phyloP scores from a whole-genome alignment of 108 stramenopile genomes.

The Skeletonema grethae region DNA sequence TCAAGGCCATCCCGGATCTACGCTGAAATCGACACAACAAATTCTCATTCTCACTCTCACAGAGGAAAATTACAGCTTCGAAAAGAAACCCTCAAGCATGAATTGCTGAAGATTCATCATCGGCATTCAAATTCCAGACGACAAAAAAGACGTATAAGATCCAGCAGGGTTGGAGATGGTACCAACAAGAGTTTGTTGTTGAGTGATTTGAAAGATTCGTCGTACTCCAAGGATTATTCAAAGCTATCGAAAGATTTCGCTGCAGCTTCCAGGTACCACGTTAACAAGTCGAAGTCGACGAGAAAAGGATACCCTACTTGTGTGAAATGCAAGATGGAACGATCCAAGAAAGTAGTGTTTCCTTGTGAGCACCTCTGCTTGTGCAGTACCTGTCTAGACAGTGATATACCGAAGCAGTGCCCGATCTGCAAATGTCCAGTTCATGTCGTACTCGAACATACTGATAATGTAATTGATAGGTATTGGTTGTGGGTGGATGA shows the following conservation, averaged over 20 bases:
- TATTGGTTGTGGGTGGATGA: conserved; percentile 35
- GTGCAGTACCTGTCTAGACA: conserved; percentile 15
- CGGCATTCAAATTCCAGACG: background rate
- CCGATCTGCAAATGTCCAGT: conserved; percentile 20
- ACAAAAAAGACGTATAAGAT: background rate
- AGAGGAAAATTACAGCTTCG: background rate
- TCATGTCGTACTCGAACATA: background rate
- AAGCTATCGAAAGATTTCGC: conserved; percentile 16
- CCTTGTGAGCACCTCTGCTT: conserved; percentile 33
- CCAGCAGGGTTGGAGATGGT: background rate
- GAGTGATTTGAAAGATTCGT: conserved; percentile 1
- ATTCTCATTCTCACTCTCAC: background rate
- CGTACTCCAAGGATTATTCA: conserved; percentile 28
- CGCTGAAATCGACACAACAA: no score
- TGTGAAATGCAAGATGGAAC: conserved; percentile 2
- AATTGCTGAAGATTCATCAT: conserved; percentile 8
- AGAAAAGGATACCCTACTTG: conserved; percentile 3
- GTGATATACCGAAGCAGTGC: conserved; percentile 11
- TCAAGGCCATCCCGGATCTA: no score
- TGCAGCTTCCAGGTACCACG: background rate
- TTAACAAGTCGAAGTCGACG: background rate
- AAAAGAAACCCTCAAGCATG: conserved; percentile 7
- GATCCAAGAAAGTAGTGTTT: conserved; percentile 14
- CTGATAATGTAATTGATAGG: conserved; percentile 11
- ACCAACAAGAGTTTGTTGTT: background rate